Conservation (phyloP, 768 basidiomycete species). For the Trametes sanguinea region DNA sequence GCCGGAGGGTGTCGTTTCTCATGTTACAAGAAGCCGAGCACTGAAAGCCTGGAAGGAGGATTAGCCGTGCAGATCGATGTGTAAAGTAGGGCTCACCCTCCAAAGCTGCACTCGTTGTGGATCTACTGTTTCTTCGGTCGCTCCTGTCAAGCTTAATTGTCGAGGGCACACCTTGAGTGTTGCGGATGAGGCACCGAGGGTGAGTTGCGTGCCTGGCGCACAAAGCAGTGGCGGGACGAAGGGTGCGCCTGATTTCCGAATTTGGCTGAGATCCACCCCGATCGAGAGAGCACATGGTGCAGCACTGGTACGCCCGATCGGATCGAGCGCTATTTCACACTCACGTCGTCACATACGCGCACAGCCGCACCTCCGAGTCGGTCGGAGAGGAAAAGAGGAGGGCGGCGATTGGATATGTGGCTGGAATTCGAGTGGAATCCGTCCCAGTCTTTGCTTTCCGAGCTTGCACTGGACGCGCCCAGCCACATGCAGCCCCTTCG, state of each 20-base stretch:
- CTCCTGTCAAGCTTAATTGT: not conserved
- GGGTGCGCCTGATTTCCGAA: constrained; percentile 1
- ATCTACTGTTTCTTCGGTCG: no score
- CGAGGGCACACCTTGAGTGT: not conserved
- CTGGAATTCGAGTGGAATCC: not conserved
- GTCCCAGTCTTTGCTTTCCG: not conserved
- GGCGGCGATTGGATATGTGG: not conserved
- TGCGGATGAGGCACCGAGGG: not conserved
- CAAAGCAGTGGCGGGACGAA: not conserved
- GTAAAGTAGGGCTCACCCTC: no score
- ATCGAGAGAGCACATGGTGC: constrained; percentile 10
- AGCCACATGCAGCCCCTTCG: not conserved
- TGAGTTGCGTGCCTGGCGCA: not conserved
- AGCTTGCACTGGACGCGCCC: not conserved
- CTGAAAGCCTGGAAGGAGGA: no score
- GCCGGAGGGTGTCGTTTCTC: no score
- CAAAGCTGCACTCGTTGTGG: no score
- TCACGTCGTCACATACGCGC: not conserved
- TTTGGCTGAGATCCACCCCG: constrained; percentile 1
- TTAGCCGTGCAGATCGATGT: no score
- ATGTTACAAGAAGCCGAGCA: no score
- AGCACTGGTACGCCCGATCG: not conserved
- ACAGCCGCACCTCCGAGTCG: not conserved
- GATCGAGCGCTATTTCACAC: not conserved
- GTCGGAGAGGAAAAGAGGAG: not conserved